Base-by-base conservation (phyloP, 495 filamentous ascomycete species). In the Xylaria bambusicola region DNA sequence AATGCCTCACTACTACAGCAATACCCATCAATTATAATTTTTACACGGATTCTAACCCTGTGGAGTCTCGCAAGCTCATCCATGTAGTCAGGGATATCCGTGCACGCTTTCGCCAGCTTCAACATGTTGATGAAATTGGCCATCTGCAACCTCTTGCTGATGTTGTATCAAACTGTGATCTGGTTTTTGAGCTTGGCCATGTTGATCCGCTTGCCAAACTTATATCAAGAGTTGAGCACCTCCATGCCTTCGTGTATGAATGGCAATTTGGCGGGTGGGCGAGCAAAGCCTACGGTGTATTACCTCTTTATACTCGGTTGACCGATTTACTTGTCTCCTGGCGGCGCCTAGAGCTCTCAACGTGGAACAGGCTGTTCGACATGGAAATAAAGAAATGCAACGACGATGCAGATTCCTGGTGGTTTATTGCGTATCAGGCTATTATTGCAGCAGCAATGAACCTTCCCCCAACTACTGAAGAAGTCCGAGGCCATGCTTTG, bases 341-440 rank as follows among this genome's bases (percentile, higher is more conserved):
- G 95, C 84, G 95, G 27, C 86, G 91, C 35, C 78, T 98, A 26
- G 95, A 99, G 63, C 76, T 99, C 24, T 86, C 88, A 1, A 95
- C 92, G 4, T 99, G 95, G 95, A 86, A 90, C 18, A 87, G 84
- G 36, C 73, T 99, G n/a, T 83, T 99, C 48, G 91, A 97, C 63
- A 81, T 88, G 58, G 94, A 99, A 70, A 80, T 86, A 13, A 82
- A 85, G 62, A 89, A 87, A 62, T 89, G 84, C 59, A 75, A 85
- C 9, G 80, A 88, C 29, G 86, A 90, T 65, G 92, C 93, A 9
- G 85, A 84, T 60, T 86, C 88, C 10, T 99, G 94, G 93, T 99
- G 93, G 91, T 99, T 97, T 67, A 83, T 97, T 44, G 90, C 93
- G 6, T 98, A 96, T 52, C 90, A 96, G 73, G 88, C 83, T 26